Evolutionary conservation across 176 grass and related monocot species (phyloP).

Genomic region (Aegilops tauschii): DNA sequence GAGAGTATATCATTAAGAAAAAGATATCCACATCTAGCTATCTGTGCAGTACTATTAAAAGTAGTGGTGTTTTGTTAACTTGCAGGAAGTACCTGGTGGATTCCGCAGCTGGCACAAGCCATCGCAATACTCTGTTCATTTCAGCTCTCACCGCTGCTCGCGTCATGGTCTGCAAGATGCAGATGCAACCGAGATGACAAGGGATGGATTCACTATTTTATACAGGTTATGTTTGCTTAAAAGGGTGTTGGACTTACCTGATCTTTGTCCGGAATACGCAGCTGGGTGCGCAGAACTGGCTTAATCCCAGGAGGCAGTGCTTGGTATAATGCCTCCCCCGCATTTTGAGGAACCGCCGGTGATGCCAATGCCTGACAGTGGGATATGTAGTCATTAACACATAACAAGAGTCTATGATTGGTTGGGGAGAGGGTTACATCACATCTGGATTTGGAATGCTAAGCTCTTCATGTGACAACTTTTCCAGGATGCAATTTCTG

Average conservation of each 20-base stretch:
- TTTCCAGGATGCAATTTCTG: no score
- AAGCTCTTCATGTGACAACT: no score
- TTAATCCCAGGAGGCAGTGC: not conserved
- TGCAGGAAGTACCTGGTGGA: constrained; percentile 37
- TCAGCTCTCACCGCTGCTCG: constrained; percentile 37
- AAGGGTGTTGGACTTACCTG: not conserved
- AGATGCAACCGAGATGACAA: not conserved
- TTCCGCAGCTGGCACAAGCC: constrained; percentile 47
- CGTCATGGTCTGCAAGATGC: constrained; percentile 29
- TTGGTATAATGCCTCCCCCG: not conserved
- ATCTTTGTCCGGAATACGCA: not conserved
- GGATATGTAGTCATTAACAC: not conserved
- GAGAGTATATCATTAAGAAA: not conserved
- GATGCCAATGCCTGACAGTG: not conserved
- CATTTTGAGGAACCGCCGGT: not conserved
- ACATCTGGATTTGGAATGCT: no score
- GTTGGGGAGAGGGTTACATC: no score
- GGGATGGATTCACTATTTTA: not conserved
- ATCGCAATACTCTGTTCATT: constrained; percentile 51
- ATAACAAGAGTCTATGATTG: not conserved
- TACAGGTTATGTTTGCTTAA: not conserved
- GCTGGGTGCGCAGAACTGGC: not conserved
- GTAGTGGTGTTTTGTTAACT: not conserved
- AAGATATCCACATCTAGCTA: no score
- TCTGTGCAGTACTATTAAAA: not conserved